Conservation (phyloP, 345 rosid species). For the Populus simonii region DNA sequence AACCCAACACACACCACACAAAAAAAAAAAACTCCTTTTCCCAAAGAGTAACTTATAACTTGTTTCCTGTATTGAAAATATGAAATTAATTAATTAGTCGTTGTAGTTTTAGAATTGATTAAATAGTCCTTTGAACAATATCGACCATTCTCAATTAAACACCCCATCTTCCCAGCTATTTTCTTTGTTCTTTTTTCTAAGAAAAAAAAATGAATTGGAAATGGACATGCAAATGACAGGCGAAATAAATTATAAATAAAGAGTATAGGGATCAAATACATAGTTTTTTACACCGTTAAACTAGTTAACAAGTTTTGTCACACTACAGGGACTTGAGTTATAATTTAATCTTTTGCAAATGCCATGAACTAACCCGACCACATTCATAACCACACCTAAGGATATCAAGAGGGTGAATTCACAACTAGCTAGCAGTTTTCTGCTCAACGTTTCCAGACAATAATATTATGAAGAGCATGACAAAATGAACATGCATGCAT, state of each 20-base stretch:
- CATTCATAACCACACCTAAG: not conserved
- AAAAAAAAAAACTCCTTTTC: not conserved
- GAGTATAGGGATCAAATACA: not conserved
- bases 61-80: not conserved
- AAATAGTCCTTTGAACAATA: not conserved
- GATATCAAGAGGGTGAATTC: not conserved
- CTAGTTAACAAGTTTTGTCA: not conserved
- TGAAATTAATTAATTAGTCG: not conserved
- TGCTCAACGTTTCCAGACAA: not conserved
- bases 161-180: not conserved
- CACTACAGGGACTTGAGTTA: not conserved
- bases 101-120: not conserved
- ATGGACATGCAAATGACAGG: not conserved
- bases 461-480: not conserved
- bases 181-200: not conserved
- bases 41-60: not conserved
- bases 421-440: not conserved
- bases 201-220: not conserved
- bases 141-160: not conserved
- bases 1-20: too few relatives aligned
- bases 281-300: not conserved
- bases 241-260: too few relatives aligned
- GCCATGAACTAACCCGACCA: not conserved
- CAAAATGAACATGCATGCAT: not conserved
- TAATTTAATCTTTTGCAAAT: not conserved